Evolutionary conservation across 495 filamentous ascomycete species (phyloP).

Genomic region (Podospora bellae-mahoneyi): DNA sequence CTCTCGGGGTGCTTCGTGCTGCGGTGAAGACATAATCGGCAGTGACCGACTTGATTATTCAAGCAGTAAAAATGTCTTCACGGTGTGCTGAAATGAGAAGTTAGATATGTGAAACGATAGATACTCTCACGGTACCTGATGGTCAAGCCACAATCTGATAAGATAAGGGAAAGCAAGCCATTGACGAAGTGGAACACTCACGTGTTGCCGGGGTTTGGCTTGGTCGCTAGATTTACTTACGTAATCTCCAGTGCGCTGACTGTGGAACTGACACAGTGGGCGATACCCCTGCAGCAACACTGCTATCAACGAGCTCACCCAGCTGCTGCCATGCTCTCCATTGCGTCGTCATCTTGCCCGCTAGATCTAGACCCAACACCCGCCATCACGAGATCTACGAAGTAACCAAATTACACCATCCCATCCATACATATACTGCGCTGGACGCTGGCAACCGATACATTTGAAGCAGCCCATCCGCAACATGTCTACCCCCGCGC

Average conservation of each 20-base stretch:
- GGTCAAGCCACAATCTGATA: neutral
- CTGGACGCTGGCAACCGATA: neutral
- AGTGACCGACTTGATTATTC: too few species aligned
- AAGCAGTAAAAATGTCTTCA: too few species aligned
- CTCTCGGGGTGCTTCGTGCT: too few species aligned
- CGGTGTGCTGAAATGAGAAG: too few species aligned
- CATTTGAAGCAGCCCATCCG: neutral
- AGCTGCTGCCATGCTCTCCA: neutral
- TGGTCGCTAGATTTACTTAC: neutral
- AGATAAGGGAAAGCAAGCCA: neutral
- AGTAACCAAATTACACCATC: neutral
- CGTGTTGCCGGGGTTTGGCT: neutral
- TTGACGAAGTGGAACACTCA: neutral
- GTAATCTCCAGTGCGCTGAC: neutral
- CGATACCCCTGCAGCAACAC: neutral
- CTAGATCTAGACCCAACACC: neutral
- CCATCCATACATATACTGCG: neutral
- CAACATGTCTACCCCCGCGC: conserved; percentile 59
- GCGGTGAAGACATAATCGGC: too few species aligned
- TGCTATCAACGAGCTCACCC: neutral
- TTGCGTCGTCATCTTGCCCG: conserved; percentile 1
- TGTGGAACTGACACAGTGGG: neutral
- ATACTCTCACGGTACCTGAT: too few species aligned
- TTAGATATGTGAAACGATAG: too few species aligned
- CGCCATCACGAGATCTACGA: neutral